Base-by-base conservation (phyloP, 1,284 basidiomycete genomes). In the Marasmius fiardii region DNA sequence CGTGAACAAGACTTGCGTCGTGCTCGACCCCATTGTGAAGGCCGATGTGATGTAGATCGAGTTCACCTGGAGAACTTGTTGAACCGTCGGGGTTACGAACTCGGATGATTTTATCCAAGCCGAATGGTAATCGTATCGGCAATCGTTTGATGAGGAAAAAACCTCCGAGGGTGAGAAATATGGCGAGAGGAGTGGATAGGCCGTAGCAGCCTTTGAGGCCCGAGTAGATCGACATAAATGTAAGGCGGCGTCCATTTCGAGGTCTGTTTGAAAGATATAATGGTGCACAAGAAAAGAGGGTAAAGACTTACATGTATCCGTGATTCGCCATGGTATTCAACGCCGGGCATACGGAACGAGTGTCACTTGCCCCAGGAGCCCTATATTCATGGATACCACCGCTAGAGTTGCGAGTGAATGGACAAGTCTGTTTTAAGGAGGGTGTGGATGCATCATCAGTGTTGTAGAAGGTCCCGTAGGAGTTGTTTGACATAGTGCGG, bases 1-100 rank as follows among this genome's bases (percentile, higher is more conserved):
- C 63, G 56, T 80, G 78, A 14, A 79, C 78, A 20, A 79, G 67
- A 57, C 75, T 77, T 20, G 77, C 77, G 52, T 80, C 65, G 60
- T 51, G 63, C 58, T 65, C 60, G 10, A 58, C 50, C 26, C 52
- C 52, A 41, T 50, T 45, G 37, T 61, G 60, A n/a, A 34, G 31
- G 7, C 51, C 57, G 18, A 61, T 33, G 16, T 26, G 39, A 24
- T 56, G 35, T 12, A 61, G 59, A 37, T 57, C 52, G 23, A 59
- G 37, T 24, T 45, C 56, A 33, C 45, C 45, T 11, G 23, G 45
- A 12, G 12, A 11, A 31, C 23, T 24, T 18, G n/a, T 26, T 28
- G 24, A 48, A 3, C 45, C 45, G 18, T 48, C 45, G 16, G 28
- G 24, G 18, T 48, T 33, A 18, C 12, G 23, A 14, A 31, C 24